These are phyloP conservation scores for Pseudogymnoascus destructans DNA, from an alignment of 2,329 filamentous ascomycete species.

Conservation along the genomic window DNA sequence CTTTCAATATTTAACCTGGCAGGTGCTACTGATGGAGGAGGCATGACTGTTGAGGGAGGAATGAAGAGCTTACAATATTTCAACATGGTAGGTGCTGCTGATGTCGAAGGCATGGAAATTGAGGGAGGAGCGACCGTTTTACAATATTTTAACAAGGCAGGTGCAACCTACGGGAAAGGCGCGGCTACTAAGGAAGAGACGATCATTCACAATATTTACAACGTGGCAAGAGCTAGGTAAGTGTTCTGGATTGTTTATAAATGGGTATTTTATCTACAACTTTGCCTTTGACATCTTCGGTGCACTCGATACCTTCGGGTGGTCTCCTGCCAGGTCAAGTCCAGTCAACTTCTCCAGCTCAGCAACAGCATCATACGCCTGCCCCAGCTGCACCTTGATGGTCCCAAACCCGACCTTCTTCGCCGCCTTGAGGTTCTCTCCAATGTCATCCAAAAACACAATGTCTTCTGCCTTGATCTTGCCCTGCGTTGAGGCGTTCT, in stretches of 20 bases:
- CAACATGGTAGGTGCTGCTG: not conserved
- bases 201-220: not conserved
- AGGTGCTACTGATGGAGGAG: not conserved
- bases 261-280: slow-evolving; percentile 1
- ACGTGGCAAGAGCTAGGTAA: not conserved
- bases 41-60: not conserved
- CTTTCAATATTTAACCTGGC: not conserved
- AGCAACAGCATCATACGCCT: slow-evolving; percentile 66
- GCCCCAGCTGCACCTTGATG: slow-evolving; percentile 71
- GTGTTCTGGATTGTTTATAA: not conserved
- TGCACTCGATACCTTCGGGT: slow-evolving; percentile 1
- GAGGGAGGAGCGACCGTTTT: not conserved
- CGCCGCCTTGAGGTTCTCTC: slow-evolving; percentile 76
- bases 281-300: slow-evolving; percentile 4
- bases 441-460: slow-evolving; percentile 79
- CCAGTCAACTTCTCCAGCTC: slow-evolving; percentile 67
- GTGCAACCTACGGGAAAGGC: not conserved
- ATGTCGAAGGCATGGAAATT: not conserved
- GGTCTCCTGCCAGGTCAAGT: slow-evolving; percentile 35
- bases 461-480: slow-evolving; percentile 51
- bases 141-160: not conserved
- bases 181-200: not conserved
- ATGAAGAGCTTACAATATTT: not conserved
- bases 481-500: slow-evolving; percentile 34
- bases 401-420: slow-evolving; percentile 64